Evolutionary conservation across 495 filamentous ascomycete species (phyloP).

Genomic region (Xylaria nigripes): DNA sequence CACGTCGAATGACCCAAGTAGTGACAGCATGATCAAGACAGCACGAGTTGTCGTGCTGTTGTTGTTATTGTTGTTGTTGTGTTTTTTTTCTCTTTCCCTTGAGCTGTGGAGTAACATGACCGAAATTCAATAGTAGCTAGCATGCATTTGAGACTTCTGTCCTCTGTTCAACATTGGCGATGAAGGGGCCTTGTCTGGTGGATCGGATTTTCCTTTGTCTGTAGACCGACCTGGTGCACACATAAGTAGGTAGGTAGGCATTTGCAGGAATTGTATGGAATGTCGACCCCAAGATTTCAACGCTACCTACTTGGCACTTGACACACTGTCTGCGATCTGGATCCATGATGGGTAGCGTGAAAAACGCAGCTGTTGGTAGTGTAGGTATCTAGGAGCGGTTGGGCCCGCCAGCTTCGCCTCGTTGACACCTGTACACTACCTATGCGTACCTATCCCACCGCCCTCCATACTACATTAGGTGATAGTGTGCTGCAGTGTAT

Average conservation of each 20-base stretch:
- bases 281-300: not conserved
- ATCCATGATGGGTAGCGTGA: not conserved
- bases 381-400: not conserved
- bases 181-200: not conserved
- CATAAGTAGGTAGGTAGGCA: too few species aligned
- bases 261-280: too few species aligned
- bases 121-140: not conserved
- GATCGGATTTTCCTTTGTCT: too few species aligned
- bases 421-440: too few species aligned
- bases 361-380: not conserved
- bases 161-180: not conserved
- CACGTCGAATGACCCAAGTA: conserved; percentile 8
- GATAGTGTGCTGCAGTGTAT: too few species aligned
- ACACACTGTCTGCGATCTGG: conserved; percentile 5
- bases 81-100: not conserved
- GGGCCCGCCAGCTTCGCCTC: not conserved
- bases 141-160: not conserved
- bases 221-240: too few species aligned
- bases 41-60: not conserved
- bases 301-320: conserved; percentile 3
- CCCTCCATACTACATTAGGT: too few species aligned
- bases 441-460: too few species aligned
- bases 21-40: conserved; percentile 2
- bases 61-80: not conserved
- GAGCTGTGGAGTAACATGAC: conserved; percentile 3